Percentiles rank a stretch among this genome's conserved stretches.
These are phyloP conservation scores for Boletus pseudo-olivaceus DNA, from an alignment of 768 basidiomycete genomes.

Conservation along the genomic window DNA sequence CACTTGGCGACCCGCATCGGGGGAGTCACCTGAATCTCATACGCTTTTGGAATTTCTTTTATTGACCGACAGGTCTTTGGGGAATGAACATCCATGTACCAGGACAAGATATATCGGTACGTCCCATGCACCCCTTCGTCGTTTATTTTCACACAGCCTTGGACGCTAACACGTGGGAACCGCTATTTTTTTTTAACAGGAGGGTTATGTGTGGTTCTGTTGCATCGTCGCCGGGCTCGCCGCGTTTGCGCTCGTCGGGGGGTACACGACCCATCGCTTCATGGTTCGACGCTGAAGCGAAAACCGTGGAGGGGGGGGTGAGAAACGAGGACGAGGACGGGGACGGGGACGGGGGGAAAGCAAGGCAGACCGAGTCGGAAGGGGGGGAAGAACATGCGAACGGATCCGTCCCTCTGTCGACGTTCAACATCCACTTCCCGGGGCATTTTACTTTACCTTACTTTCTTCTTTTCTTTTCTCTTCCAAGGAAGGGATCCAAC, in stretches of 20 bases:
- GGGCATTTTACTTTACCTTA: no score
- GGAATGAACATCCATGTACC: conserved; percentile 99
- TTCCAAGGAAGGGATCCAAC: no score
- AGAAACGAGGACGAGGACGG: neutral
- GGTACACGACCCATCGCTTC: conserved; percentile 74
- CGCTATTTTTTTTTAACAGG: neutral
- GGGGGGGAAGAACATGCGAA: no score
- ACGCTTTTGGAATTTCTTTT: neutral
- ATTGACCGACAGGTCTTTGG: conserved; percentile 65
- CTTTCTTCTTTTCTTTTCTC: no score
- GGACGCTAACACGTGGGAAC: neutral
- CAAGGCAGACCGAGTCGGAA: no score
- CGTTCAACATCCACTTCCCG: no score
- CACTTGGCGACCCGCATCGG: neutral
- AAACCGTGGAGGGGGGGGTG: neutral
- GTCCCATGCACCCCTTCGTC: neutral
- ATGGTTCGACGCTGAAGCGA: conserved; percentile 47
- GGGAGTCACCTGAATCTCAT: neutral
- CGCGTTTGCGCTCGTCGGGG: conserved; percentile 78
- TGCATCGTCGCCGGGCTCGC: conserved; percentile 80
- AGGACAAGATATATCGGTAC: conserved; percentile 60
- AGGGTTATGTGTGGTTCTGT: conserved; percentile 78
- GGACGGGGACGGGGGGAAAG: no score
- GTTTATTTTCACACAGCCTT: no score
- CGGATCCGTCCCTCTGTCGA: no score